Evolutionary conservation across 257 asterid genomes (phyloP).

Genomic region (Plantago elongata): DNA sequence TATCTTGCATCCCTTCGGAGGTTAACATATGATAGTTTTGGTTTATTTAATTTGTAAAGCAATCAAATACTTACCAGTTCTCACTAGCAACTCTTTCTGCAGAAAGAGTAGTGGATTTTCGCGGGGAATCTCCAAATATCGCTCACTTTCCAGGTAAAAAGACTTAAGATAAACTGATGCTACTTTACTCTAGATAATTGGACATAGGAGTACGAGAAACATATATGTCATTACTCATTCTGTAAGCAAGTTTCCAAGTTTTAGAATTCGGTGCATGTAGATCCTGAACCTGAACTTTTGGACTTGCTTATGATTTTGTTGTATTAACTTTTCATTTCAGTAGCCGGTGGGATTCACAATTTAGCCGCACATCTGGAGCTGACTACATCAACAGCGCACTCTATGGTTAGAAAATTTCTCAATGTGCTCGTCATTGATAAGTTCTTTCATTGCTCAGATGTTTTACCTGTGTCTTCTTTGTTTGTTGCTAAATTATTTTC

Average conservation of each 20-base stretch:
- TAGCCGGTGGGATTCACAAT: slow-evolving; percentile 83
- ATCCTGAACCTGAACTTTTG: slow-evolving; percentile 8
- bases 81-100: slow-evolving; percentile 36
- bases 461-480: slow-evolving; percentile 12
- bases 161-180: slow-evolving; percentile 9
- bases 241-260: slow-evolving; percentile 5
- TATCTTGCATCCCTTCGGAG: slow-evolving; percentile 96
- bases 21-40: slow-evolving; percentile 27
- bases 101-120: slow-evolving; percentile 99
- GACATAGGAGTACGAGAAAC: too few relatives aligned
- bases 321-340: slow-evolving; percentile 18
- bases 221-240: too few relatives aligned
- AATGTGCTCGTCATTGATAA: background rate
- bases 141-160: slow-evolving; percentile 86
- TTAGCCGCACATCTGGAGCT: slow-evolving; percentile 61
- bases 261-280: slow-evolving; percentile 6
- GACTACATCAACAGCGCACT: slow-evolving; percentile 50
- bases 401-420: slow-evolving; percentile 41
- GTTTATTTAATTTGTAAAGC: background rate
- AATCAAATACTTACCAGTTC: slow-evolving; percentile 5
- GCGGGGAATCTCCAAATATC: slow-evolving; percentile 86
- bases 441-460: background rate
- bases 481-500: slow-evolving; percentile 20
- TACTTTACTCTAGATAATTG: slow-evolving; percentile 1
- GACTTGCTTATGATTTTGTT: slow-evolving; percentile 9